Evolutionary conservation across 192 early-diverging fungal species (phyloP), one percentile per base, ranked within the genome.

Genomic region (Mortierella antarctica): DNA sequence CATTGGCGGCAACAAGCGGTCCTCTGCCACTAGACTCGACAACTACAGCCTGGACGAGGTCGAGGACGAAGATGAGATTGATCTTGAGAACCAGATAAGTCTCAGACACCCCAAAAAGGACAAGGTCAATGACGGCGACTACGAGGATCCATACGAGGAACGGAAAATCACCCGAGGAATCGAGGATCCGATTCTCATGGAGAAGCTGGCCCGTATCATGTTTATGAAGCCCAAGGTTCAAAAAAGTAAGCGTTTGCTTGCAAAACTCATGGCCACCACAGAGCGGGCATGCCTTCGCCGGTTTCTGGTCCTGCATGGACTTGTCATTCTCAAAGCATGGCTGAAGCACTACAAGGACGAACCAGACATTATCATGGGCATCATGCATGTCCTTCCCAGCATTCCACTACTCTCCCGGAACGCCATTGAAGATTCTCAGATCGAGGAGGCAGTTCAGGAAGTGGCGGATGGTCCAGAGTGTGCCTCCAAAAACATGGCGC

Each of bases 1-100:
- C 44, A 98, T 99, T 74, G 98, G 98, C 18, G 96, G 95, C 4
- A 77, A 86, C 57, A 92, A 93, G 80, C 89, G 91, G 62, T 85
- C 91, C 12, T 86, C 88, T 11, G 86, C 89, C 10, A 88, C 89
- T 6, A 85, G 86, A 15, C 44, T 80, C 15, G 77, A 80, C 21
- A 57, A 72, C 57, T 80, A 80, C 12, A 88, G 62, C 11, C 81
- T 88, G 56, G 87, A 85, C 47, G 88, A 87, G 6, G 88, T 88
- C 51, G 84, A 87, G 62, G 86, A 88, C 20, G 87, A 86, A 62
- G 82, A 81, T 56, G 84, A 85, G 57, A 85, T 90, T 42, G 83
- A 88, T 23, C 74, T 86, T 62, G 83, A 85, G 41, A 85, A 86
- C 82, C 84, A 90, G 62, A 88, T 86, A 40, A 87, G 86, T 51